A percentile compares a stretch with the other conserved stretches of the same genome.
Conservation (phyloP, 352 stramenopile species). For the Phytophthora nicotianae region DNA sequence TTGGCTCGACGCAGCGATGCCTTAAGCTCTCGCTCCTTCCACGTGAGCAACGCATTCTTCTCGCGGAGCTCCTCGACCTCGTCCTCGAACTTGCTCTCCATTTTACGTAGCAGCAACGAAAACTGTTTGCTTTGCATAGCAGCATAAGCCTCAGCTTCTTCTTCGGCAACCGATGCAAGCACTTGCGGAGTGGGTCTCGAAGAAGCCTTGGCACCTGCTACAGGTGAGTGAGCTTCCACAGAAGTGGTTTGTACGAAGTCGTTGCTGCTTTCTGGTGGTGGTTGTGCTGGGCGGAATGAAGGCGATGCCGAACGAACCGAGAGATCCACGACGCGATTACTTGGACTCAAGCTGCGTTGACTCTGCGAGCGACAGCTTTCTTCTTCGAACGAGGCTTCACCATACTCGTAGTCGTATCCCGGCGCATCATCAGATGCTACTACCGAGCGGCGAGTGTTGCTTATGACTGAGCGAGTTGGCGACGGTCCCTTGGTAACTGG, state of each 20-base stretch:
- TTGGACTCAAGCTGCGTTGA: conserved; percentile 36
- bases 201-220: conserved; percentile 53
- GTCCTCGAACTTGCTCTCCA: conserved; percentile 83
- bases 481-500: conserved; percentile 11
- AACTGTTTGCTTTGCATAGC: conserved; percentile 48
- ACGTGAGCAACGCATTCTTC: conserved; percentile 66
- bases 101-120: conserved; percentile 73
- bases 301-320: conserved; percentile 59
- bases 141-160: conserved; percentile 30
- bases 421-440: conserved; percentile 23
- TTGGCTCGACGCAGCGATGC: conserved; percentile 57
- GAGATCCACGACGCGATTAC: conserved; percentile 60
- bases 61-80: conserved; percentile 78
- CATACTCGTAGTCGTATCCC: conserved; percentile 65
- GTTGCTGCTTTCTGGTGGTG: conserved; percentile 11
- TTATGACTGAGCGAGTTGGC: conserved; percentile 20
- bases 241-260: conserved; percentile 14
- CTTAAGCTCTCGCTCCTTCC: conserved; percentile 80
- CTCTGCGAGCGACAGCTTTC: conserved; percentile 61
- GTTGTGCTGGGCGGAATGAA: conserved; percentile 31
- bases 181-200: conserved; percentile 34
- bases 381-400: conserved; percentile 74
- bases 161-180: conserved; percentile 27
- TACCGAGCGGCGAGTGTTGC: conserved; percentile 15
- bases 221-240: conserved; percentile 38